Base-by-base conservation (phyloP, 78 protist species). In the Chrysochromulina parva region DNA sequence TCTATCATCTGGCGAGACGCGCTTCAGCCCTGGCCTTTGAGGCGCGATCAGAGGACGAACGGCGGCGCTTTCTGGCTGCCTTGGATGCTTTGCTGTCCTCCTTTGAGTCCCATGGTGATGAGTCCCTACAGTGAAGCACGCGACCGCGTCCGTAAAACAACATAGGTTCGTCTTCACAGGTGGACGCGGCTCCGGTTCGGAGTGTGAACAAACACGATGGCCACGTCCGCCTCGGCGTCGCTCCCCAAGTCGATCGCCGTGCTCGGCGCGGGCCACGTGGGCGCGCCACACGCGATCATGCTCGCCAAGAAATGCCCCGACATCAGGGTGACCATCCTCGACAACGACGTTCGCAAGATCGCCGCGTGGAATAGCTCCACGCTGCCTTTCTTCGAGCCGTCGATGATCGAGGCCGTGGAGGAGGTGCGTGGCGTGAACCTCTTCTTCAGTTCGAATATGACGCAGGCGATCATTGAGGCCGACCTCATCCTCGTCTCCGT, bases 331-430 rank as follows among this genome's bases (percentile, higher is more conserved):
- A 93, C 94, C 0, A 96, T 96, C 28, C 11, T 85, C 62, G 97
- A 97, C 81, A 6, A 95, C 14, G 47, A 0, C 78, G 74, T 55
- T 52, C 60, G 28, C 62, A 95, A 95, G 48, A 96, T 97, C 54
- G 97, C 58, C 78, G 96, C 95, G 9, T 97, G 99, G 99, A 96
- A 96, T 86, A 54, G 93, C 19, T 96, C 94, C 85, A 11, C 59
- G n/a, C 92, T 98, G 65, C 99, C 99, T n/a, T 95, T 98, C 87
- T 98, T 91, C 95, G 99, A 98, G 88, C 99, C 99, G 10, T 98
- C 98, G 47, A 94, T 98, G 24, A 92, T 91, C 0, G 98, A 94
- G 82, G 38, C 66, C 28, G 92, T 92, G 53, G 81, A 89, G 74
- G 55, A 55, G 47, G 84, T 54, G 16, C 91, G 94, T 1, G 92